A percentile compares a stretch with the other conserved stretches of the same genome.
phyloP scores from a whole-genome alignment of 257 asterid genomes.

The Nicotiana tomentosiformis region DNA sequence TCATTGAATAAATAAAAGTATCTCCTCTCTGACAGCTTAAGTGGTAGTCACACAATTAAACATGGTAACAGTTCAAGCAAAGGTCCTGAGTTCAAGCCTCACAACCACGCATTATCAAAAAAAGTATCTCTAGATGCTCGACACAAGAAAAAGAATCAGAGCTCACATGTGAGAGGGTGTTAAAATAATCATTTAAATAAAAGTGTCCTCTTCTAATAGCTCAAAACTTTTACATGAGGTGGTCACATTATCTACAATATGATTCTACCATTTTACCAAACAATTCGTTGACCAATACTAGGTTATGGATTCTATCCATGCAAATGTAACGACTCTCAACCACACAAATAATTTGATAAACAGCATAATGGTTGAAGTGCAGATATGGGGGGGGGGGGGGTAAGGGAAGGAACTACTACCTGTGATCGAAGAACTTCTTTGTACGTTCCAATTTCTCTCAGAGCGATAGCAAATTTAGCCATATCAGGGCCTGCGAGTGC shows the following conservation, averaged over 20 bases:
- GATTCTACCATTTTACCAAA: not conserved
- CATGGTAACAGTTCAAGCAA: not conserved
- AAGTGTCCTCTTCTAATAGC: not conserved
- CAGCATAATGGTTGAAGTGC: not conserved
- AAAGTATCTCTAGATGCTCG: no score
- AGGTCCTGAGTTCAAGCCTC: no score
- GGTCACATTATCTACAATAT: not conserved
- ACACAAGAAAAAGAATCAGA: no score
- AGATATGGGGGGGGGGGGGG: conserved; percentile 2
- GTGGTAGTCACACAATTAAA: not conserved
- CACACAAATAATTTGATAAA: conserved; percentile 1
- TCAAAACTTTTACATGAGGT: not conserved
- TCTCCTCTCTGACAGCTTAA: not conserved
- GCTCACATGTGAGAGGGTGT: not conserved
- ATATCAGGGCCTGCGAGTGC: conserved; percentile 74
- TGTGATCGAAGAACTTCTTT: conserved; percentile 89
- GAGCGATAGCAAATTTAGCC: conserved; percentile 76
- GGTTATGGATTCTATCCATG: conserved; percentile 5
- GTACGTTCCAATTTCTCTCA: conserved; percentile 80
- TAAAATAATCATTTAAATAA: not conserved
- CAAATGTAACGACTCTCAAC: not conserved
- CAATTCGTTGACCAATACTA: not conserved
- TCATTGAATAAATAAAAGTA: not conserved
- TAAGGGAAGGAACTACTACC: conserved; percentile 38
- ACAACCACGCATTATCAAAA: no score